These are phyloP conservation scores for Bacterosira constricta DNA, from an alignment of 108 stramenopile species.

Conservation along the genomic window DNA sequence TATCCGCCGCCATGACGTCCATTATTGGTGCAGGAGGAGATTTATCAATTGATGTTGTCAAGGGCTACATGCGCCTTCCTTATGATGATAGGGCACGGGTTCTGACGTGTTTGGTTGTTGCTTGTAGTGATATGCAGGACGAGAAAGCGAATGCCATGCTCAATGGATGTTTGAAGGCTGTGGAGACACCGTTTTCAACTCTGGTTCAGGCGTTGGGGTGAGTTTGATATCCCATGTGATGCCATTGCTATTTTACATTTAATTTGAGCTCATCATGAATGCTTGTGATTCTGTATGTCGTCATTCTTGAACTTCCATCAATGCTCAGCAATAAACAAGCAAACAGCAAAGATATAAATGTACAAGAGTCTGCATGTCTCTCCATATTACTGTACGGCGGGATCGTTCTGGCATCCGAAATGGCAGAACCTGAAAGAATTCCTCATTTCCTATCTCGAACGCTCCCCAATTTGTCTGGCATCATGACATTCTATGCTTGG, in stretches of 20 bases:
- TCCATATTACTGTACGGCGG: slow-evolving; percentile 78
- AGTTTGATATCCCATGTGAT: slow-evolving; percentile 18
- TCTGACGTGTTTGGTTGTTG: slow-evolving; percentile 68
- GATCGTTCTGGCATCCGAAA: slow-evolving; percentile 75
- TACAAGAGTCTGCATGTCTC: slow-evolving; percentile 74
- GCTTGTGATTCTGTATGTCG: not conserved
- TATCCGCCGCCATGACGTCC: slow-evolving; percentile 45
- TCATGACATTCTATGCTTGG: slow-evolving; percentile 76
- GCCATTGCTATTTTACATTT: too few species aligned
- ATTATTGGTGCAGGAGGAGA: slow-evolving; percentile 38
- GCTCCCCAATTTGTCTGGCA: slow-evolving; percentile 71
- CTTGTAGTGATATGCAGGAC: slow-evolving; percentile 67
- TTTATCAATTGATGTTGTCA: slow-evolving; percentile 49
- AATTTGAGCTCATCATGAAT: not conserved
- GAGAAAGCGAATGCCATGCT: slow-evolving; percentile 54
- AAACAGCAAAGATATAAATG: slow-evolving; percentile 55
- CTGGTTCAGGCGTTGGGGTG: slow-evolving; percentile 67
- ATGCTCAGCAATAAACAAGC: slow-evolving; percentile 56
- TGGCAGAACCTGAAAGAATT: slow-evolving; percentile 72
- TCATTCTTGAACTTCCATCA: not conserved
- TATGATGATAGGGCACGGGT: slow-evolving; percentile 68
- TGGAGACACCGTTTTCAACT: slow-evolving; percentile 65
- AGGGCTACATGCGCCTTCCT: slow-evolving; percentile 77
- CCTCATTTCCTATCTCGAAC: slow-evolving; percentile 77
- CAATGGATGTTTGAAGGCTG: slow-evolving; percentile 63